Base-by-base conservation (phyloP, 768 basidiomycete genomes). In the Pluteus cervinus region DNA sequence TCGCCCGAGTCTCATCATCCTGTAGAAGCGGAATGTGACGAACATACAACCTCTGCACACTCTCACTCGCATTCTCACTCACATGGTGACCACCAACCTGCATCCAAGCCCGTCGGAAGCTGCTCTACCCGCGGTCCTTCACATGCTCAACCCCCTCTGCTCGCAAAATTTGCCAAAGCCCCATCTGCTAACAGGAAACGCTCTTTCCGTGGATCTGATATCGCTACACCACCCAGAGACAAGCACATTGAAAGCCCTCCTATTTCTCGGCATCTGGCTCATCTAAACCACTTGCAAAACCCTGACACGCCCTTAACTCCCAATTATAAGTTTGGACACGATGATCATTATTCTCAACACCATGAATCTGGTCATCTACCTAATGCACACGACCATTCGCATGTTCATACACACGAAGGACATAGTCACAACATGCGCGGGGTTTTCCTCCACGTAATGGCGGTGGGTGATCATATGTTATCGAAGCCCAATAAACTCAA, bases 361-460 rank as follows among this genome's bases (percentile, higher is more conserved):
- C 70, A 73, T 43, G 58, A 76, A 15, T 44, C 55, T 15, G 55
- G 52, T 18, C 66, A 66, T 38, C 49, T 54, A 10, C 64, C 64
- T 5, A 69, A 72, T 43, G 45, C 63, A 33, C 48, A 80, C 45
- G 61, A 70, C 32, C 76, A 80, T 55, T 57, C 61, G 3, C 79
- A 75, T 50, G 57, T 60, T 28, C 69, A 69, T 21, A 60, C 65
- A 8, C 84, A 82, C 48, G 85, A 91, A 57, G 84, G 87, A 1
- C 91, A 94, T 52, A 90, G 87, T 59, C 90, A 98, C 58, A 99
- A 99, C 56, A 99, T 99, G 96, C 85, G 92, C 23, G 96, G 96
- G 12, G 92, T 99, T 49, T 99, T 99, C 57, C 62, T 98, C 39
- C 94, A 99, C 54, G 94, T 99, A 32, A 83, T 96, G 81, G 92